These are phyloP conservation scores for Candida sithepensis DNA, from an alignment of 805 yeast genomes.

Conservation along the genomic window DNA sequence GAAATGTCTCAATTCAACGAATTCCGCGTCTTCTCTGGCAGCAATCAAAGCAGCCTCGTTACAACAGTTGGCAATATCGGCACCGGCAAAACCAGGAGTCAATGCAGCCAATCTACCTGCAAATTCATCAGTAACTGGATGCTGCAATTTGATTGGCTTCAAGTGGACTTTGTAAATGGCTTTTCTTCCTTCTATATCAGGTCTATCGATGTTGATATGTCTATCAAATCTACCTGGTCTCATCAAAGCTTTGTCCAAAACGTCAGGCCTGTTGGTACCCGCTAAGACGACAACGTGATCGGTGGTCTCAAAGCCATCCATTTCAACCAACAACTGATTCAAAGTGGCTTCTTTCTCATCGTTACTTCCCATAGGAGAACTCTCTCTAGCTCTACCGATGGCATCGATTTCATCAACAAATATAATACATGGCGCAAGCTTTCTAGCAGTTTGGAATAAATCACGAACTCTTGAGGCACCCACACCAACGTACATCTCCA, in stretches of 20 bases:
- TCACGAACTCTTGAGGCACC: conserved; percentile 99
- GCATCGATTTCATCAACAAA: conserved; percentile 99
- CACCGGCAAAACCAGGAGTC: conserved; percentile 98
- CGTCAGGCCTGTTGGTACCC: conserved; percentile 95
- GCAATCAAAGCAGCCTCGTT: conserved; percentile 98
- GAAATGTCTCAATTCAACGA: conserved; percentile 74
- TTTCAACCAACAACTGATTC: conserved; percentile 93
- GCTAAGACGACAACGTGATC: conserved; percentile 97
- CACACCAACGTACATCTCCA: conserved; percentile 98
- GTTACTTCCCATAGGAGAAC: conserved; percentile 71
- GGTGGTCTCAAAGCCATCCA: conserved; percentile 92
- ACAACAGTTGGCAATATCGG: conserved; percentile 95
- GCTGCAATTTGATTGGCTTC: conserved; percentile 59
- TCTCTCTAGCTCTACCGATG: conserved; percentile 85
- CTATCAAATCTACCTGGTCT: conserved; percentile 99
- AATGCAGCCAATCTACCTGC: conserved; percentile 90
- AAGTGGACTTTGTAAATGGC: conserved; percentile 89
- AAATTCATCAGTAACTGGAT: conserved; percentile 47
- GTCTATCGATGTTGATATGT: conserved; percentile 86
- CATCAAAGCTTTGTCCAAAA: conserved; percentile 85
- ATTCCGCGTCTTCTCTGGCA: conserved; percentile 73
- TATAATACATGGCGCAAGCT: conserved; percentile 92
- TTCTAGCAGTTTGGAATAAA: conserved; percentile 85
- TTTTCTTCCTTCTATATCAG: conserved; percentile 92
- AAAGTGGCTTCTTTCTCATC: conserved; percentile 97